Conservation (phyloP, 306 rosid genomes). For the Nissolia schottii region DNA sequence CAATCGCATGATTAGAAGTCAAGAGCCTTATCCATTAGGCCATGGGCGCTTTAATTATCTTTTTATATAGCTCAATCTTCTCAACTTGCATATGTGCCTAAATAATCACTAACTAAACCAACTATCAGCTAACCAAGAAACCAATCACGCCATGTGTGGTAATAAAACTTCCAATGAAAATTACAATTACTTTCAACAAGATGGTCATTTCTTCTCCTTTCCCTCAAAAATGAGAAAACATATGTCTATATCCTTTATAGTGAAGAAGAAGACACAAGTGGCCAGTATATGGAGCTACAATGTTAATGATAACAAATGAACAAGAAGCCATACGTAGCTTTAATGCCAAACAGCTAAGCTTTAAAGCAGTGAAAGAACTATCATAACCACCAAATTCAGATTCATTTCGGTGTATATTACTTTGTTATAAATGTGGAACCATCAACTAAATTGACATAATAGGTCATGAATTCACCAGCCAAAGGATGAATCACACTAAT, state of each 20-base stretch:
- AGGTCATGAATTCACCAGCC: not conserved
- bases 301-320: not conserved
- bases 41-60: conserved; percentile 39
- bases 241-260: too few species aligned
- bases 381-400: conserved; percentile 7
- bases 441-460: not conserved
- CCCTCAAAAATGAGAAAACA: too few species aligned
- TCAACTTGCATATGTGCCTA: too few species aligned
- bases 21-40: conserved; percentile 60
- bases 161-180: too few species aligned
- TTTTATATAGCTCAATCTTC: too few species aligned
- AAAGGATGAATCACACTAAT: not conserved
- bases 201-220: too few species aligned
- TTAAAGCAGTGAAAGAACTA: not conserved
- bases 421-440: not conserved
- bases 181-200: too few species aligned
- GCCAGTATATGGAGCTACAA: not conserved
- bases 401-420: not conserved
- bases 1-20: conserved; percentile 62
- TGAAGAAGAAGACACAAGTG: not conserved
- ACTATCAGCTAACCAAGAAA: too few species aligned
- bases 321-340: not conserved
- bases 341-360: conserved; percentile 7
- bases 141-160: too few species aligned
- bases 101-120: too few species aligned